Percentiles rank a stretch among this genome's conserved stretches.
phyloP scores from a whole-genome alignment of 257 asterid genomes.

The Vinca minor region DNA sequence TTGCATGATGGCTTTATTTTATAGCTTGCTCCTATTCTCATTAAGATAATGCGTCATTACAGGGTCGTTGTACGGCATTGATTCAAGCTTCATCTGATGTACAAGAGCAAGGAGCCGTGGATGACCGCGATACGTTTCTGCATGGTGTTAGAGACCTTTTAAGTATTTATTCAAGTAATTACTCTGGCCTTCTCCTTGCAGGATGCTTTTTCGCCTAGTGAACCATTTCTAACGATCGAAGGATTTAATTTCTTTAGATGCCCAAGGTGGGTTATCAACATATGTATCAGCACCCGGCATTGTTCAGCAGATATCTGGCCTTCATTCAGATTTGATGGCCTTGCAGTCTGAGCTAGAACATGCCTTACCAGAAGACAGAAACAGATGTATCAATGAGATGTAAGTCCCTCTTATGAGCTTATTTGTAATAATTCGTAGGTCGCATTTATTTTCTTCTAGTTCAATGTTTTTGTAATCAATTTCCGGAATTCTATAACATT shows the following conservation, averaged over 20 bases:
- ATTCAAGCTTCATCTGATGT: constrained; percentile 83
- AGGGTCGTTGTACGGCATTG: constrained; percentile 82
- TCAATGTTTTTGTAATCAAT: neutral
- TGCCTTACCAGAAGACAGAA: constrained; percentile 91
- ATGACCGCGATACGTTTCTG: constrained; percentile 88
- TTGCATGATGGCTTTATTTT: constrained; percentile 2
- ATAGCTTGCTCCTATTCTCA: constrained; percentile 6
- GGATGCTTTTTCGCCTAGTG: constrained; percentile 4
- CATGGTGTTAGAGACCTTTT: constrained; percentile 96
- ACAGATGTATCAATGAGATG: constrained; percentile 86
- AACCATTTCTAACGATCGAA: neutral
- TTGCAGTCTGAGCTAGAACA: constrained; percentile 90
- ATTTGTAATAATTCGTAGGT: neutral
- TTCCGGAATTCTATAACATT: no score
- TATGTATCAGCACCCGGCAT: constrained; percentile 96
- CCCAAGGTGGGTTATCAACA: constrained; percentile 81
- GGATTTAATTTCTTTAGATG: constrained; percentile 39
- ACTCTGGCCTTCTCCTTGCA: constrained; percentile 14
- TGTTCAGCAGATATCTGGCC: constrained; percentile 82
- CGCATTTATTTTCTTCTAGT: neutral
- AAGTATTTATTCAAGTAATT: constrained; percentile 86
- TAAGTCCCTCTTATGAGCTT: constrained; percentile 34
- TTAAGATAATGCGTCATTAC: constrained; percentile 14
- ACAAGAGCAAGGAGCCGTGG: constrained; percentile 96
- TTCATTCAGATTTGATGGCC: constrained; percentile 73